Conservation (phyloP, 345 rosid species). For the Theobroma cacao region DNA sequence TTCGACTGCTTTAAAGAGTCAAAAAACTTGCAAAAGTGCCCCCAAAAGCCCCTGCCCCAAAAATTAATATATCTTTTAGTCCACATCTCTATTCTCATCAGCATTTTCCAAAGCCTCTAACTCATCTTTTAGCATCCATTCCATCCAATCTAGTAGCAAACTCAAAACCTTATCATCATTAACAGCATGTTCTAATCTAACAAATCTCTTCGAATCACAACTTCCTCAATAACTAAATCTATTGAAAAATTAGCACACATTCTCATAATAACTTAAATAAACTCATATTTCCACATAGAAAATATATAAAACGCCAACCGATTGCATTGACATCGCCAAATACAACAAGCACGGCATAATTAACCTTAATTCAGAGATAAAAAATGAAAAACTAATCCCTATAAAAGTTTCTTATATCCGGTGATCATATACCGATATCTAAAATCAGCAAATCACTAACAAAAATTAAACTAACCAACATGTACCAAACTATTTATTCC, state of each 20-base stretch:
- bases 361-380: background rate
- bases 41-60: background rate
- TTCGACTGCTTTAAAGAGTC: background rate
- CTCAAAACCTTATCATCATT: background rate
- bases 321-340: background rate
- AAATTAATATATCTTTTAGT: background rate
- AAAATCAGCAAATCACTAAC: background rate
- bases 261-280: background rate
- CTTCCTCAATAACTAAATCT: background rate
- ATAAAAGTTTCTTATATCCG: background rate
- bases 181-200: background rate
- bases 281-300: background rate
- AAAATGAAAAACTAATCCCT: constrained; percentile 3
- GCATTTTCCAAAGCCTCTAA: background rate
- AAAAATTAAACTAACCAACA: background rate
- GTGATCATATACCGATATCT: background rate
- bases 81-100: background rate
- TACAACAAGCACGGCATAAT: background rate
- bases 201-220: background rate
- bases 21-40: background rate
- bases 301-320: background rate
- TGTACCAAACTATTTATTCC: background rate
- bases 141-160: background rate
- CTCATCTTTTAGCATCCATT: background rate
- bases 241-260: background rate